Percentiles rank a stretch among this genome's conserved stretches.
These are phyloP conservation scores for Talaromyces sp. DNA, from an alignment of 2,329 filamentous ascomycete genomes.

Conservation along the genomic window DNA sequence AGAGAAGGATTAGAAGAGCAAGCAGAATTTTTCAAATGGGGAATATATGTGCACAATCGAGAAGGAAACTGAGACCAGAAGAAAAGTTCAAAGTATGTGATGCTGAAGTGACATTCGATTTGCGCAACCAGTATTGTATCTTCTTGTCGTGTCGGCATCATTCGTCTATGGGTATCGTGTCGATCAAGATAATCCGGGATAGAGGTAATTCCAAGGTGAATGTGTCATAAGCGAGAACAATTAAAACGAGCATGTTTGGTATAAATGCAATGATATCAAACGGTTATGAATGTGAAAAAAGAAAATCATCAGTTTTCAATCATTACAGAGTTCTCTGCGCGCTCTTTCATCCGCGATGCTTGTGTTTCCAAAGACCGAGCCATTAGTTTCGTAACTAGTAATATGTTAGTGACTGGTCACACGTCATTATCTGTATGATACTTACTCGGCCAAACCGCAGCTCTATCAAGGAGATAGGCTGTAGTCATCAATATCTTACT, in stretches of 20 bases:
- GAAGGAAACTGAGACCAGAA: not conserved
- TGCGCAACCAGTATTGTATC: not conserved
- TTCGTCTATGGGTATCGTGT: constrained; percentile 15
- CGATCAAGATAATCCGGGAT: constrained; percentile 1
- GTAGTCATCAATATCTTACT: constrained; percentile 79
- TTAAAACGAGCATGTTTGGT: constrained; percentile 1
- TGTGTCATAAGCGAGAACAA: constrained; percentile 1
- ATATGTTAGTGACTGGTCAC: not conserved
- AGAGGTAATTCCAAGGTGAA: constrained; percentile 8
- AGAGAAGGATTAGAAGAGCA: not conserved
- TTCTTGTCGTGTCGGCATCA: constrained; percentile 10
- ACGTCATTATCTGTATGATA: constrained; percentile 14
- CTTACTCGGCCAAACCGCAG: constrained; percentile 87
- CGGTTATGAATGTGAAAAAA: not conserved
- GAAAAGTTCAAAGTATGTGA: not conserved
- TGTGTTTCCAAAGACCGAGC: constrained; percentile 61
- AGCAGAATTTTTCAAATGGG: not conserved
- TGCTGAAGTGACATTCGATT: not conserved
- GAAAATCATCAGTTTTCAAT: constrained; percentile 23
- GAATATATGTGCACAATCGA: not conserved
- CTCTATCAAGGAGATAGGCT: constrained; percentile 80
- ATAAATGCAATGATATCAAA: constrained; percentile 2
- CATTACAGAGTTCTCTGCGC: constrained; percentile 42
- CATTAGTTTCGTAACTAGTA: constrained; percentile 62
- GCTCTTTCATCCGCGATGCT: constrained; percentile 58